Evolutionary conservation across 225 moss, liverwort and hornwort genomes (phyloP), one percentile per base, ranked within the genome.

Genomic region (Bryoerythrophyllum caledonicum): DNA sequence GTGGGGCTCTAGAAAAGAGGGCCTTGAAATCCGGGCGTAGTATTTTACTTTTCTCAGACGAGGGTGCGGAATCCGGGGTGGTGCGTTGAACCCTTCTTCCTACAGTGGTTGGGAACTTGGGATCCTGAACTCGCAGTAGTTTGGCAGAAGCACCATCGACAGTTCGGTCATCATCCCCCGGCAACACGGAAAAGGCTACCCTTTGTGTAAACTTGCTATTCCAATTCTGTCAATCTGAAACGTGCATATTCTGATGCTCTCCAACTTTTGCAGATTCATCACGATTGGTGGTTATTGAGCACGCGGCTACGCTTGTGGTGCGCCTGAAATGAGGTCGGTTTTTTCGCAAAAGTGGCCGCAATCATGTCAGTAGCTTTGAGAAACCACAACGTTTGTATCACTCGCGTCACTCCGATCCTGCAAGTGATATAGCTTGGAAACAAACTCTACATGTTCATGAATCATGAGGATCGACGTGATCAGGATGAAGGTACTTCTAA

Each of bases 11-110:
- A 25, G n/a, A 64, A 21, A 57, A 7, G 28, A 27, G 5, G 17
- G 43, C 41, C 59, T 7, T 43, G 59, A 8, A 23, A 11, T 6
- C 63, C 21, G 44, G 26, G 8, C 14, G 32, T 30, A 44, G 15
- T 56, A 71, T 64, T 44, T 24, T 55, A 44, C 19, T 34, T 15
- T 12, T 0, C 12, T 13, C 41, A 21, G 62, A 73, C 63, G 57
- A 57, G 73, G 57, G 28, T 28, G 63, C 4, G 43, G 59, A 26
- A 55, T 73, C 41, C 54, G 25, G 41, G 26, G 66, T 27, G 68
- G 60, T 21, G 68, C 34, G 43, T 54, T 70, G 74, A 69, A 64
- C 40, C 20, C 30, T 58, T 63, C 67, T 20, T 61, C 41, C 12
- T 5, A 27, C 21, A 4, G 6, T 48, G 6, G 5, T 56, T 43